Conservation (phyloP, 208 protist genomes). For the Phytomonas sp. region DNA sequence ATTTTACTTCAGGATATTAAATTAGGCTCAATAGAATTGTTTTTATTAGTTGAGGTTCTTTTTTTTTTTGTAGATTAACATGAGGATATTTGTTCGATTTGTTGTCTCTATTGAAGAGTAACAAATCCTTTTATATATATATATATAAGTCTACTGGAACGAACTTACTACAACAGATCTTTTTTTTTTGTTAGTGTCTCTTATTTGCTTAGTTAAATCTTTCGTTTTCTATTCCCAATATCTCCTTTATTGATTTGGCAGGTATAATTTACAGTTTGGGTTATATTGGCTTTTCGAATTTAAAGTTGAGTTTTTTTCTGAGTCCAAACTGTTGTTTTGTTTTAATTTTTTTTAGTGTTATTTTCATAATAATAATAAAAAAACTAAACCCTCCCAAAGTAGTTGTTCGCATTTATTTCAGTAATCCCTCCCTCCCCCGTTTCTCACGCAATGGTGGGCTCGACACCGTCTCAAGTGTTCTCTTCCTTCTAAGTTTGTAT, state of each 20-base stretch:
- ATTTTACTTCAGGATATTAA: neutral
- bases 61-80: neutral
- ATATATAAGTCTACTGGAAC: neutral
- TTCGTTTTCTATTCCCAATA: neutral
- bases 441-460: neutral
- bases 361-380: neutral
- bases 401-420: neutral
- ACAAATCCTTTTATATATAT: neutral
- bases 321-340: neutral
- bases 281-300: neutral
- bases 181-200: slow-evolving; percentile 3
- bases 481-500: neutral
- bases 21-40: neutral
- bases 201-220: slow-evolving; percentile 8
- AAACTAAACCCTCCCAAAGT: neutral
- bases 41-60: neutral
- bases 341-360: neutral
- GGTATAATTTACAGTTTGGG: neutral
- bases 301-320: neutral
- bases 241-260: slow-evolving; percentile 10
- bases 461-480: neutral
- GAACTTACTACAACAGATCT: neutral
- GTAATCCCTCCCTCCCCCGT: neutral
- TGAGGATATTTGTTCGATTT: neutral
- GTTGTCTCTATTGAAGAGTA: neutral